Evolutionary conservation across 768 basidiomycete genomes (phyloP), one percentile per base, ranked within the genome.

Genomic region (Kwoniella bestiolae): DNA sequence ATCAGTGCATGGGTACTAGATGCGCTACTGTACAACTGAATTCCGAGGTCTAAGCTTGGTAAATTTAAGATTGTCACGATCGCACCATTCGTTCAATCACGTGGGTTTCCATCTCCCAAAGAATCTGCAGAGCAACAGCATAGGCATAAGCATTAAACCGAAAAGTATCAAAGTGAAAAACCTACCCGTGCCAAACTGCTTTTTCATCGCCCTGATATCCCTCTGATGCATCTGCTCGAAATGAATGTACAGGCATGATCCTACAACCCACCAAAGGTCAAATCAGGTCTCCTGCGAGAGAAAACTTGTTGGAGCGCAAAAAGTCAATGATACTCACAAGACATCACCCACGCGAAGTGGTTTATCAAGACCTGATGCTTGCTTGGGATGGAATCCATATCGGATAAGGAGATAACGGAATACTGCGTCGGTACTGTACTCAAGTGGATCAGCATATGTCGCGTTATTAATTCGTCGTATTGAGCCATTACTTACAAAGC

Each of bases 141-240:
- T n/a, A n/a, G n/a, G n/a, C n/a, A n/a, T n/a, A n/a, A n/a, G n/a
- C n/a, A n/a, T n/a, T n/a, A n/a, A n/a, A n/a, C n/a, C 28, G 32
- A 26, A 6, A 45, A n/a, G 16, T n/a, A n/a, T n/a, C n/a, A 35
- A 1, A 7, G 21, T 12, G 2, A 1, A 16, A 9, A n/a, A 52
- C 69, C 63, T 34, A 71, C 69, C 69, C 69, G 41, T 71, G 69
- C 69, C 69, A 71, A 5, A 71, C 69, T 12, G 65, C 66, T 38
- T 44, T 41, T 14, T 67, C 18, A 14, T 67, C 66, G 12, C 69
- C 69, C 52, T 71, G 69, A 55, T 64, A 67, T 11, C 69, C 69
- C 47, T 67, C 69, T 18, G 60, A 63, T 5, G 69, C 69, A 44
- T 71, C 69, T 28, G 69, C 69, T 51, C 69, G 35, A 53, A 71